Conservation (phyloP, 192 early-diverging fungal genomes). For the Rhizophlyctis rosea region DNA sequence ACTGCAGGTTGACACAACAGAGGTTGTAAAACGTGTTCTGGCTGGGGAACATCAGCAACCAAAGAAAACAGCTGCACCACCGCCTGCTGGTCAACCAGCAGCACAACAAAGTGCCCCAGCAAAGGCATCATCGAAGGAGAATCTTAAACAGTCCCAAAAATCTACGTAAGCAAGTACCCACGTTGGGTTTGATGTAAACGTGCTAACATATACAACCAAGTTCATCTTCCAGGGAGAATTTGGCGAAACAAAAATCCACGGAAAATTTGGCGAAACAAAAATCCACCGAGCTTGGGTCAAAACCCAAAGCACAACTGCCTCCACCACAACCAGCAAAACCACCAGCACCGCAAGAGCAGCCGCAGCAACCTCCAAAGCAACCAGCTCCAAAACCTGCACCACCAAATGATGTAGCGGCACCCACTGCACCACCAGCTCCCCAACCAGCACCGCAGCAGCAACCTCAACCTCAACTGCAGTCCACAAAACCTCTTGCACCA, state of each 20-base stretch:
- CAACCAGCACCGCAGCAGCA: slow-evolving; percentile 5
- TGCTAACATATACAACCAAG: too few species aligned
- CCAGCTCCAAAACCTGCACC: slow-evolving; percentile 14
- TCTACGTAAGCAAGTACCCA: too few species aligned
- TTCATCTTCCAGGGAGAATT: too few species aligned
- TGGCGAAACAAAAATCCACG: too few species aligned
- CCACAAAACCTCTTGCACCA: neutral
- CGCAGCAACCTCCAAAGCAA: slow-evolving; percentile 13
- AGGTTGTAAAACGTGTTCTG: slow-evolving; percentile 43
- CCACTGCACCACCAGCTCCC: slow-evolving; percentile 2
- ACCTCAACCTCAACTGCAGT: neutral
- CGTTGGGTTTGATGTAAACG: too few species aligned
- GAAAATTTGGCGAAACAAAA: too few species aligned
- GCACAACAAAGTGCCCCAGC: slow-evolving; percentile 12
- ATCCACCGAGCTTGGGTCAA: too few species aligned
- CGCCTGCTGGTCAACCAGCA: slow-evolving; percentile 10
- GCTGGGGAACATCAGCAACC: slow-evolving; percentile 43
- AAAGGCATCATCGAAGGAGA: slow-evolving; percentile 16
- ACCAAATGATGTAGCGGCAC: neutral
- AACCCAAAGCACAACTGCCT: too few species aligned
- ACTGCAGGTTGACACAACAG: slow-evolving; percentile 40
- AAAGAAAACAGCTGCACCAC: neutral
- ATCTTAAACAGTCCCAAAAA: too few species aligned
- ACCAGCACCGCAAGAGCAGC: too few species aligned
- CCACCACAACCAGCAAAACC: too few species aligned